phyloP scores from a whole-genome alignment of 139 green algal genomes.

The Chlorella sp. region DNA sequence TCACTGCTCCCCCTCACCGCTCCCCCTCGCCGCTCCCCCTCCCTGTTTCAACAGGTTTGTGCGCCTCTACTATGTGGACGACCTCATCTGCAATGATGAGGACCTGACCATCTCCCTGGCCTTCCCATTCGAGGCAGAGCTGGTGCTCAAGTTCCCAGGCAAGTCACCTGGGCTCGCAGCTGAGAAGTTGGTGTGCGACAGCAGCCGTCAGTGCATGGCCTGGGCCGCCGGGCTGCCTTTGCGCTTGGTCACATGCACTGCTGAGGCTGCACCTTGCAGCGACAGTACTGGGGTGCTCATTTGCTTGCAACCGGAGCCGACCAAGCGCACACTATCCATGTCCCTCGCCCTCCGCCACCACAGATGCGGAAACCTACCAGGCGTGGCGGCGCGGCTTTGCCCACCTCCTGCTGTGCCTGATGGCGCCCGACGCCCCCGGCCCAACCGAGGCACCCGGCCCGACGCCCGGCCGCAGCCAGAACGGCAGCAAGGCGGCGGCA shows the following conservation, averaged over 20 bases:
- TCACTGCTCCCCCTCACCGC: no score
- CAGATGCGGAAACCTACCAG: conserved; percentile 24
- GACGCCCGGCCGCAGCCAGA: background rate
- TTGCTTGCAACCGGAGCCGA: no score
- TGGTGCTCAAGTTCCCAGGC: conserved; percentile 40
- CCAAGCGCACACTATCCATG: no score
- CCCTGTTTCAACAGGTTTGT: conserved; percentile 21
- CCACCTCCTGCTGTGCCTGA: conserved; percentile 28
- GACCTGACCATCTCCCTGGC: conserved; percentile 32
- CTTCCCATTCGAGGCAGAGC: conserved; percentile 41
- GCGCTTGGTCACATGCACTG: no score
- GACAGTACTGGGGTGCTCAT: no score
- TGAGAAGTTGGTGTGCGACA: no score
- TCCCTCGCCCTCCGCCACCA: no score
- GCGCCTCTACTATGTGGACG: conserved; percentile 56
- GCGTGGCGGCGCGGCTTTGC: conserved; percentile 39
- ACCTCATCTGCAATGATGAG: background rate
- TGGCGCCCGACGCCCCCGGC: conserved; percentile 1
- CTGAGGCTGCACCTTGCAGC: no score
- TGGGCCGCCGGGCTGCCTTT: no score
- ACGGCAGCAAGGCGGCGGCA: background rate
- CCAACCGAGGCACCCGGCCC: background rate
- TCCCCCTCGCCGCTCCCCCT: background rate
- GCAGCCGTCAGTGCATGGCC: no score
- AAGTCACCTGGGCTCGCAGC: background rate